These are phyloP conservation scores for Silene noctiflora DNA, from an alignment of 179 eudicot species.

Conservation along the genomic window DNA sequence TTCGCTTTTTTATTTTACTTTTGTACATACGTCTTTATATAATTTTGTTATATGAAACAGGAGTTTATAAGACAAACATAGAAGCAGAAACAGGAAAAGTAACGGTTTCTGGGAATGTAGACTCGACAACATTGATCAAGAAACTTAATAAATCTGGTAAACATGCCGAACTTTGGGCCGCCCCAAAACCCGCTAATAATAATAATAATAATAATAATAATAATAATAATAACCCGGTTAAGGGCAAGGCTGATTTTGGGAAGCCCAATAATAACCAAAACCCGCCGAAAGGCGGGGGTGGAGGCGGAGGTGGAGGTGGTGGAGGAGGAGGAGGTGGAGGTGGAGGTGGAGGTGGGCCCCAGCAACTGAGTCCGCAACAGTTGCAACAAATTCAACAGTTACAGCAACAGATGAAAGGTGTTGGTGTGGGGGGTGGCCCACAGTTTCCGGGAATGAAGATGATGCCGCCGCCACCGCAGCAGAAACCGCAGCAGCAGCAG, in stretches of 20 bases:
- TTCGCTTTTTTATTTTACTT: too few species aligned
- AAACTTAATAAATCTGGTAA: slow-evolving; percentile 83
- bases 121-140: slow-evolving; percentile 63
- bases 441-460: slow-evolving; percentile 35
- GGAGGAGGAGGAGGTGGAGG: slow-evolving; percentile 26
- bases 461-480: slow-evolving; percentile 7
- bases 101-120: slow-evolving; percentile 77
- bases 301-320: slow-evolving; percentile 25
- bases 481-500: slow-evolving; percentile 1
- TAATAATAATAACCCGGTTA: slow-evolving; percentile 13
- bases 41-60: slow-evolving; percentile 29
- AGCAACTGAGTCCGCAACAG: slow-evolving; percentile 26
- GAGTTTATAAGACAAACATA: slow-evolving; percentile 66
- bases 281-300: slow-evolving; percentile 27
- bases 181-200: slow-evolving; percentile 27
- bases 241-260: slow-evolving; percentile 12
- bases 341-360: slow-evolving; percentile 23
- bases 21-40: too few species aligned
- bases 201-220: slow-evolving; percentile 10
- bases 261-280: slow-evolving; percentile 14
- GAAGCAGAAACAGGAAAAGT: slow-evolving; percentile 92
- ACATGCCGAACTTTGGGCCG: slow-evolving; percentile 88
- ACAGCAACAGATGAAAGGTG: slow-evolving; percentile 37
- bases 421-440: slow-evolving; percentile 27
- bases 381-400: slow-evolving; percentile 30